phyloP scores from a whole-genome alignment of 805 yeast genomes.

The Nakazawaea sp. region DNA sequence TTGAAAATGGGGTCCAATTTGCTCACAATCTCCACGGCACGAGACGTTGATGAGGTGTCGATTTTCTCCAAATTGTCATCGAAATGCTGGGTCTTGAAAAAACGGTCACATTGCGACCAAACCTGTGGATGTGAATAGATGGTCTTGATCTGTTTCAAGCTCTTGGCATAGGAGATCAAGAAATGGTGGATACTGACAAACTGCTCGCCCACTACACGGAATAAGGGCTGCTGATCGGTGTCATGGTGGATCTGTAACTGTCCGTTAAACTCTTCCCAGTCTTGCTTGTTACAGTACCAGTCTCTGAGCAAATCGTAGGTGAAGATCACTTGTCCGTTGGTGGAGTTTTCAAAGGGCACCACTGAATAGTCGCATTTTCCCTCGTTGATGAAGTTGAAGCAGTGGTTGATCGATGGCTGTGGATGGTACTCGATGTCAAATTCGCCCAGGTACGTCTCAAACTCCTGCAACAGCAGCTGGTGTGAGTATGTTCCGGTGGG shows the following conservation, averaged over 20 bases:
- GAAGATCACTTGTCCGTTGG: conserved; percentile 88
- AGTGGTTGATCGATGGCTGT: conserved; percentile 44
- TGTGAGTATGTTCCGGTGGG: conserved; percentile 93
- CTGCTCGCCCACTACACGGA: conserved; percentile 67
- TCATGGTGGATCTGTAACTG: conserved; percentile 3
- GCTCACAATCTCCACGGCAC: conserved; percentile 66
- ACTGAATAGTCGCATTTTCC: conserved; percentile 58
- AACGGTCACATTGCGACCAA: conserved; percentile 84
- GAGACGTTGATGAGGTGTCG: conserved; percentile 76
- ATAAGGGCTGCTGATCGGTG: conserved; percentile 22
- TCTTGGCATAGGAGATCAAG: conserved; percentile 42
- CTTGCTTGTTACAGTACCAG: conserved; percentile 32
- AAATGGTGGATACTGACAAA: conserved; percentile 80
- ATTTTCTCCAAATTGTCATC: conserved; percentile 37
- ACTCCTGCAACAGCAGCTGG: conserved; percentile 53
- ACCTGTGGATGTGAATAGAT: conserved; percentile 96
- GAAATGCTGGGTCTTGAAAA: conserved; percentile 32
- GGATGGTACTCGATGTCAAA: conserved; percentile 22
- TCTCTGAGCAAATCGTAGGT: conserved; percentile 80
- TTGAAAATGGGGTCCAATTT: conserved; percentile 23
- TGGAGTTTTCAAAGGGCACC: conserved; percentile 89
- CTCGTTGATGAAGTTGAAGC: conserved; percentile 48
- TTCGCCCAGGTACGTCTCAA: conserved; percentile 20
- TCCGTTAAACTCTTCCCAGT: conserved; percentile 9
- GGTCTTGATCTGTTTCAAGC: conserved; percentile 37